Evolutionary conservation across 2,329 filamentous ascomycete genomes (phyloP).

Genomic region (Aspergillus transmontanensis): DNA sequence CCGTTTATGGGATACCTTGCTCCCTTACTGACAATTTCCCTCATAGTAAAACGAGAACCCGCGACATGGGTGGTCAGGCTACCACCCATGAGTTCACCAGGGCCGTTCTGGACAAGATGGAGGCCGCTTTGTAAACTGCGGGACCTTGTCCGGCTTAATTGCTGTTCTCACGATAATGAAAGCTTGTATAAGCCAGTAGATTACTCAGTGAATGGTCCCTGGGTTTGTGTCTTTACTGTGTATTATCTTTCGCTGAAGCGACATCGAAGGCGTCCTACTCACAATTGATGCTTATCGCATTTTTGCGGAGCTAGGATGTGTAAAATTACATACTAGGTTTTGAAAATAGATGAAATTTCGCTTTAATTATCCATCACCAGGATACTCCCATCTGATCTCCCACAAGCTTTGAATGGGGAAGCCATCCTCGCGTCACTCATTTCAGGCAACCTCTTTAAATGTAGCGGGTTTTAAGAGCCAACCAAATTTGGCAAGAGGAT

Average conservation of each 20-base stretch:
- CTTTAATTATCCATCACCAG: background rate
- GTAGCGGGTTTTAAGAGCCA: background rate
- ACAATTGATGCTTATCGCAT: conserved; percentile 18
- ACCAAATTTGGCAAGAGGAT: background rate
- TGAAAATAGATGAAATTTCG: conserved; percentile 12
- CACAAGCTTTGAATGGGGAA: background rate
- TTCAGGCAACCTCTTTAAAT: background rate
- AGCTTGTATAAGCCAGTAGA: conserved; percentile 19
- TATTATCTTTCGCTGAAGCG: conserved; percentile 32
- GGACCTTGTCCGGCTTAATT: conserved; percentile 15
- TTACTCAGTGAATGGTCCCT: conserved; percentile 15
- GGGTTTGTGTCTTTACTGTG: conserved; percentile 23
- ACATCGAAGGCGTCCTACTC: conserved; percentile 24
- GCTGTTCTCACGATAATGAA: conserved; percentile 30
- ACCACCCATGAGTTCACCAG: conserved; percentile 94
- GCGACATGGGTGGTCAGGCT: conserved; percentile 90
- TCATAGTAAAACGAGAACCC: conserved; percentile 77
- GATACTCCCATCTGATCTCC: background rate
- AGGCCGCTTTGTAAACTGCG: conserved; percentile 60
- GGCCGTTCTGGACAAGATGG: conserved; percentile 95
- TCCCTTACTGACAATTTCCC: conserved; percentile 43
- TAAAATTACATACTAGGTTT: conserved; percentile 20
- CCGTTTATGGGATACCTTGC: background rate
- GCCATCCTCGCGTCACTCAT: background rate
- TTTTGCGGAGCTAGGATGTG: conserved; percentile 14